Evolutionary conservation across 1,139 yeast species (phyloP).

Genomic region (Protomyces arabidopsidicola): DNA sequence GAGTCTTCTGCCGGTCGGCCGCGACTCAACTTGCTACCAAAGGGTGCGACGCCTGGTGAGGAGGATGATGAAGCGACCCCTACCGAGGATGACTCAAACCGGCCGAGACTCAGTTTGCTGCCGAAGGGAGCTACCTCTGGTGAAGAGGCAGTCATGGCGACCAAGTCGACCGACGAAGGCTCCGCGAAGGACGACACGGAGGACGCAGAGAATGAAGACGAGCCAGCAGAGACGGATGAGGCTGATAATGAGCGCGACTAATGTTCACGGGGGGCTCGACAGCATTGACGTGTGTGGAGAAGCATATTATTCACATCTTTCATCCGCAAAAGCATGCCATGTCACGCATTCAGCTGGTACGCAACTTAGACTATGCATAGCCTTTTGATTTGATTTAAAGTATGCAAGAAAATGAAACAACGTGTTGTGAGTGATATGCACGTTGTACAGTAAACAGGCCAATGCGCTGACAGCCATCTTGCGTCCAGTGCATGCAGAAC

Average conservation of each 20-base stretch:
- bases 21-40: constrained; percentile 20
- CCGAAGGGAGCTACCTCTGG: constrained; percentile 24
- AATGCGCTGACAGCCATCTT: too few species aligned
- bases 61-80: neutral
- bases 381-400: neutral
- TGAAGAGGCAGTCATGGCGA: constrained; percentile 1
- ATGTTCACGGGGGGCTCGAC: neutral
- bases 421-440: too few species aligned
- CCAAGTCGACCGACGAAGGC: neutral
- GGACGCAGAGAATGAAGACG: constrained; percentile 1
- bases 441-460: too few species aligned
- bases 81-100: neutral
- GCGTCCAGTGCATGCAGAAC: too few species aligned
- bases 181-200: neutral
- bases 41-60: constrained; percentile 17
- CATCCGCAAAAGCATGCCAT: neutral
- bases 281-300: too few species aligned
- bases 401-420: neutral
- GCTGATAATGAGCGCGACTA: neutral
- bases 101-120: constrained; percentile 20
- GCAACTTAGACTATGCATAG: neutral
- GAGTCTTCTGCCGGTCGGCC: constrained; percentile 8
- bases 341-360: neutral
- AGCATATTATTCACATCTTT: neutral
- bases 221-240: neutral